Base-by-base conservation (phyloP, 257 asterid species). In the Vinca minor region DNA sequence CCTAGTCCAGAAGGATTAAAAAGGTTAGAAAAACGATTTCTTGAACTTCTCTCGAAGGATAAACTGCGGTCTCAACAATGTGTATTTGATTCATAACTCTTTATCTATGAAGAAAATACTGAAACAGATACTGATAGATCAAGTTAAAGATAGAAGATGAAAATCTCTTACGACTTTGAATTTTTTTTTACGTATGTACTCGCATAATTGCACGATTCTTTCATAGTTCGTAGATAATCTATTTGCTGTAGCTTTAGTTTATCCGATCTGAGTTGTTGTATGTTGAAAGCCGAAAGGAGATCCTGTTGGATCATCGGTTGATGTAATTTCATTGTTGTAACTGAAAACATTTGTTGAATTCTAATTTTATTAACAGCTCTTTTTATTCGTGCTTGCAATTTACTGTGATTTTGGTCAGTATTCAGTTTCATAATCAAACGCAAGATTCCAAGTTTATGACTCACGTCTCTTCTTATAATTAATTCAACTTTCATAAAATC, bases 1-100 rank as follows among this genome's bases (percentile, higher is more conserved):
- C 98, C 98, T 35, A 88, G 97, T 8, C 69, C 62, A 6, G 91
- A 96, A n/a, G n/a, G n/a, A 31, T 81, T 89, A 20, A 81, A 61
- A 50, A 78, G 94, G 76, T 88, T 92, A 0, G 96, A 92, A 70
- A 78, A 66, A 64, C 68, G 64, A 8, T 66, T 89, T 32, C 82
- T 85, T 50, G 74, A 61, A 34, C 64, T 82, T 38, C 69, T 92
- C 60, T 76, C 86, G 5, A 65, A 61, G 39, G 81, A 21, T n/a
- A 80, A 64, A 23, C 56, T 71, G 45, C 74, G 14, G 64, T 73
- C 83, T 28, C 77, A 47, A 28, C 87, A 66, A 73, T 82, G 91
- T 72, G 59, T 65, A 52, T 38, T 47, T 31, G 83, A 82, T 35
- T 76, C 41, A 69, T n/a, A 34, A 34, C 45, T 44, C 57, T 47